phyloP scores from a whole-genome alignment of 768 basidiomycete genomes.

The Tephrocybe sp. region DNA sequence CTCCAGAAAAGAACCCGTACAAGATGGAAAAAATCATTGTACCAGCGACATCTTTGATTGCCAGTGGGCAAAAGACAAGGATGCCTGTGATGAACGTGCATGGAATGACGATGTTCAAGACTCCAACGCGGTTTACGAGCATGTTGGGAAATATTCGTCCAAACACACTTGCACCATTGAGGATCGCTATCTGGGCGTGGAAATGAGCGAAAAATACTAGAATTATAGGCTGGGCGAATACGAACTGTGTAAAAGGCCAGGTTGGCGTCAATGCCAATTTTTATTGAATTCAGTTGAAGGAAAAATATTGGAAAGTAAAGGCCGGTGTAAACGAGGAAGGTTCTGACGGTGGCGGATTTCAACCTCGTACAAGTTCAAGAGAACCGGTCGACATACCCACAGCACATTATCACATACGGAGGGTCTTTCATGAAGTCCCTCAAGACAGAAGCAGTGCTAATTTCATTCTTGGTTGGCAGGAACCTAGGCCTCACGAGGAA shows the following conservation, averaged over 20 bases:
- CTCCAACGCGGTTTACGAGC: constrained; percentile 47
- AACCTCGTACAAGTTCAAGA: not conserved
- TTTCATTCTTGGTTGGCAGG: not conserved
- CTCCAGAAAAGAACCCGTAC: constrained; percentile 11
- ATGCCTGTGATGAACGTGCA: not conserved
- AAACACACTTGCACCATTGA: constrained; percentile 53
- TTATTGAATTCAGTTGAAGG: constrained; percentile 1
- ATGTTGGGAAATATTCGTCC: constrained; percentile 51
- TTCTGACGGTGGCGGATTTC: not conserved
- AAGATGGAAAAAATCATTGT: constrained; percentile 8
- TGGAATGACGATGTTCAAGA: constrained; percentile 40
- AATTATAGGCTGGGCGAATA: not conserved
- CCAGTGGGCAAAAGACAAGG: constrained; percentile 10
- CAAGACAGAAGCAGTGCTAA: not conserved
- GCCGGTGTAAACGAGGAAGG: not conserved
- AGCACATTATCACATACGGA: constrained; percentile 6
- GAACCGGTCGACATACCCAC: not conserved
- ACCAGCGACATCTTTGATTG: constrained; percentile 1
- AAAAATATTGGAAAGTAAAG: constrained; percentile 3
- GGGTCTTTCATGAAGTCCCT: constrained; percentile 2
- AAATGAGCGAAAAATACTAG: not conserved
- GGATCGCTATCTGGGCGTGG: constrained; percentile 42
- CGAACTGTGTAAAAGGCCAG: not conserved
- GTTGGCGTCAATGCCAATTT: not conserved
- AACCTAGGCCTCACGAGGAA: constrained; percentile 5